These are phyloP conservation scores for Pistacia integerrima DNA, from an alignment of 345 rosid species.

Conservation along the genomic window DNA sequence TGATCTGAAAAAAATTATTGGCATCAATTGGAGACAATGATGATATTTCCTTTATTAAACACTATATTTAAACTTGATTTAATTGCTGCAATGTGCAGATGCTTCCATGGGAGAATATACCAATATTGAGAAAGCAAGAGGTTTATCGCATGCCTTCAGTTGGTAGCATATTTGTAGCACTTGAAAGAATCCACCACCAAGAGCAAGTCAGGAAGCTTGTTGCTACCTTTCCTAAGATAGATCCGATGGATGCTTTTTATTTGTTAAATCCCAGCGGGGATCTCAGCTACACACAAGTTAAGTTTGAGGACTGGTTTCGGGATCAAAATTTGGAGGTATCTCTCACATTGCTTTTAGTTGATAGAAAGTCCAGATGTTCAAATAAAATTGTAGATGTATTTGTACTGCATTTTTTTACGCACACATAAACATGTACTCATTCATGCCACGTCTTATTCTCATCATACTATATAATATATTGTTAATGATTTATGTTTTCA, in stretches of 20 bases:
- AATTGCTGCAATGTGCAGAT: constrained; percentile 49
- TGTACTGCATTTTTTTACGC: not conserved
- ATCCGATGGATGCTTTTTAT: constrained; percentile 90
- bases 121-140: constrained; percentile 78
- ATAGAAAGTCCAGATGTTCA: not conserved
- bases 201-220: constrained; percentile 37
- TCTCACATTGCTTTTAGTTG: not conserved
- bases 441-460: not conserved
- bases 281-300: constrained; percentile 58
- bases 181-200: constrained; percentile 49
- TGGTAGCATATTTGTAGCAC: constrained; percentile 60
- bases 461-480: not conserved
- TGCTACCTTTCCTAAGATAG: constrained; percentile 67
- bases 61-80: not conserved
- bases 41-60: not conserved
- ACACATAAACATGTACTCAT: not conserved
- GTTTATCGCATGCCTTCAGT: constrained; percentile 96
- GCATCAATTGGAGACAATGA: not conserved
- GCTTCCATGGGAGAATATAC: constrained; percentile 99
- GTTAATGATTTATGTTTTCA: not conserved
- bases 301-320: constrained; percentile 84
- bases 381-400: not conserved
- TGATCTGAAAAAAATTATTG: constrained; percentile 1
- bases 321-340: constrained; percentile 80
- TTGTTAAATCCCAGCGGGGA: constrained; percentile 90